Base-by-base conservation (phyloP, 2,329 filamentous ascomycete genomes). In the Apiospora phragmitis region DNA sequence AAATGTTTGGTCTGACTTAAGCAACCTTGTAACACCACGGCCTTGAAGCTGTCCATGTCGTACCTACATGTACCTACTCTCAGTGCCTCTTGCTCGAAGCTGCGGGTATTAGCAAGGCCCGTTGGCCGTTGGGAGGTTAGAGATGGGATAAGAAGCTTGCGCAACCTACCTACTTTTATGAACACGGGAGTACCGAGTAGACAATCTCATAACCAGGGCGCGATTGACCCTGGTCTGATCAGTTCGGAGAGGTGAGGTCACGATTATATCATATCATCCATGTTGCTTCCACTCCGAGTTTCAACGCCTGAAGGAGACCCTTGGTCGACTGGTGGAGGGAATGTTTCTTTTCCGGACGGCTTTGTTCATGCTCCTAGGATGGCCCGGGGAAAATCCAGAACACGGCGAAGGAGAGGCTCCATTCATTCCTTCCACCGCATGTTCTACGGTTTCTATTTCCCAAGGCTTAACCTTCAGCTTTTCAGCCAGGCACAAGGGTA, bases 401-500 rank as follows among this genome's bases (percentile, higher is more conserved):
- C 49, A n/a, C 21, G 21, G 43, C 43, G 18, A n/a, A n/a, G 6
- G 21, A 43, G 47, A 24, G 49, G 55, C 55, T 38, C 55, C 55
- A 62, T 55, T 26, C 49, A 55, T 62, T 62, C 29, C 55, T 62
- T 62, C 55, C 55, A 62, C 32, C 55, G 55, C 21, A n/a, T 62
- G 32, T 62, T 62, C 55, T 62, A 62, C 55, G 32, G 55, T 62
- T 62, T 38, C 55, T 38, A 38, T 12, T 12, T 21, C 55, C 32
- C 55, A 38, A 62, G 55, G 55, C 55, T 35, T 62, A 38, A 38
- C 32, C 55, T 62, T 62, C 55, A 62, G 55, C 32, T 62, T 38
- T 62, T 62, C 55, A 62, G 55, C 55, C 35, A 8, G 55, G 18
- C 55, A 38, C 55, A n/a, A 62, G 55, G 55, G 32, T 62, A 59